Evolutionary conservation across 306 rosid species (phyloP).

Genomic region (Fragaria ananassa): DNA sequence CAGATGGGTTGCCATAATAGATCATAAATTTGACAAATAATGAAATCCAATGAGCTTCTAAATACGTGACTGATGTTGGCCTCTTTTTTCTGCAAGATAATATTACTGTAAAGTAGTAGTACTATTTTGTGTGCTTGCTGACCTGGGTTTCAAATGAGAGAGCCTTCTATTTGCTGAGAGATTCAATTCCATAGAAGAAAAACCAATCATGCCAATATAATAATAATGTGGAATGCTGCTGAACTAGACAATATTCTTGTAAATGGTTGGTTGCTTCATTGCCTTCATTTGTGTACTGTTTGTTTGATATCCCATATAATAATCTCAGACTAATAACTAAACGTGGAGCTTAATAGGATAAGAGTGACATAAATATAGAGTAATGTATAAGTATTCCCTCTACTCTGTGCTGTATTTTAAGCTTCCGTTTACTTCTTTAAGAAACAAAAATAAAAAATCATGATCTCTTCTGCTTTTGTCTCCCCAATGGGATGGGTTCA

Average conservation of each 20-base stretch:
- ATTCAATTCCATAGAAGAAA: background rate
- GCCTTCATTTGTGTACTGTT: background rate
- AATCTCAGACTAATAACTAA: background rate
- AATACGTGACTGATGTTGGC: conserved; percentile 8
- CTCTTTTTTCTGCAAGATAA: background rate
- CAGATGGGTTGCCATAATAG: background rate
- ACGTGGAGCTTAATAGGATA: background rate
- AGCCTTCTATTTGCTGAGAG: conserved; percentile 12
- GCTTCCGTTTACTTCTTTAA: background rate
- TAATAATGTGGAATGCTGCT: background rate
- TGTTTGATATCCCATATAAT: background rate
- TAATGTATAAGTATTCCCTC: background rate
- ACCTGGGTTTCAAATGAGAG: conserved; percentile 13
- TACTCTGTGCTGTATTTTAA: background rate
- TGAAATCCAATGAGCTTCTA: conserved; percentile 13
- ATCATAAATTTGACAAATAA: background rate
- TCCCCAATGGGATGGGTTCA: background rate
- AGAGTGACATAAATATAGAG: background rate
- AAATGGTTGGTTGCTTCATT: background rate
- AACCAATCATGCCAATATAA: background rate
- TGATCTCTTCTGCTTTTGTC: background rate
- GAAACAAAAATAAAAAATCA: background rate
- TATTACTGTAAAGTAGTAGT: background rate
- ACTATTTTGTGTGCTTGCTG: conserved; percentile 15
- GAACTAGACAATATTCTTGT: background rate